These are phyloP conservation scores for Tetrahymena elliotti DNA, from an alignment of 73 alveolate species.

Conservation along the genomic window DNA sequence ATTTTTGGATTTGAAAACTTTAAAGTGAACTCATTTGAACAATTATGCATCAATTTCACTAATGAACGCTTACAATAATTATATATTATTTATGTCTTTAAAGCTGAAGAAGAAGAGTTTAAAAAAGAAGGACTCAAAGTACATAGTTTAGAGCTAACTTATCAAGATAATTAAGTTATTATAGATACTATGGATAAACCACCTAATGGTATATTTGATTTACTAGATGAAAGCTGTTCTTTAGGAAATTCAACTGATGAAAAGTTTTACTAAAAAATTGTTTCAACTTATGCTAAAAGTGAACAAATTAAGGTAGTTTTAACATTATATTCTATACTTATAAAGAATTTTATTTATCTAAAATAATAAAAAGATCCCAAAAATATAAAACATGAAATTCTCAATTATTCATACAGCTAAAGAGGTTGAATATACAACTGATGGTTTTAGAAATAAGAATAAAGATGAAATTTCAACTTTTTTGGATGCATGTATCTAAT, in stretches of 20 bases:
- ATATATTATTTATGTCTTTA: slow-evolving; percentile 85
- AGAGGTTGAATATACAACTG: slow-evolving; percentile 69
- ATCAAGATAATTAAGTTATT: slow-evolving; percentile 23
- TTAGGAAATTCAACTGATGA: slow-evolving; percentile 21
- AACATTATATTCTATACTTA: background rate
- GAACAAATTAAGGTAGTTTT: background rate
- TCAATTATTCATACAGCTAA: slow-evolving; percentile 77
- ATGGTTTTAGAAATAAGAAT: slow-evolving; percentile 81
- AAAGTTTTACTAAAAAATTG: background rate
- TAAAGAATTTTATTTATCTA: background rate
- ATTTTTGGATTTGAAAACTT: slow-evolving; percentile 95
- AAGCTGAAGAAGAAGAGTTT: slow-evolving; percentile 71
- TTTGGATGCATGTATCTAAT: slow-evolving; percentile 47
- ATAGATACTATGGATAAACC: slow-evolving; percentile 55
- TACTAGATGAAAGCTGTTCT: slow-evolving; percentile 53
- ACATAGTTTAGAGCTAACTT: slow-evolving; percentile 5
- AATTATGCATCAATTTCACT: slow-evolving; percentile 88
- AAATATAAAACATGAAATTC: slow-evolving; percentile 45
- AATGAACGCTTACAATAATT: slow-evolving; percentile 90
- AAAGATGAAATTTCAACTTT: slow-evolving; percentile 77
- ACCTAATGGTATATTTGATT: slow-evolving; percentile 54
- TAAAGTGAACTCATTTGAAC: slow-evolving; percentile 87
- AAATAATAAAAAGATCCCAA: slow-evolving; percentile 32
- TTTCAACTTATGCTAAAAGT: background rate
- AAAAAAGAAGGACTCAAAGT: slow-evolving; percentile 47